Percentiles rank a stretch among this genome's conserved stretches.
Evolutionary conservation across 805 yeast genomes (phyloP).

Genomic region (Wickerhamiella cacticola): DNA sequence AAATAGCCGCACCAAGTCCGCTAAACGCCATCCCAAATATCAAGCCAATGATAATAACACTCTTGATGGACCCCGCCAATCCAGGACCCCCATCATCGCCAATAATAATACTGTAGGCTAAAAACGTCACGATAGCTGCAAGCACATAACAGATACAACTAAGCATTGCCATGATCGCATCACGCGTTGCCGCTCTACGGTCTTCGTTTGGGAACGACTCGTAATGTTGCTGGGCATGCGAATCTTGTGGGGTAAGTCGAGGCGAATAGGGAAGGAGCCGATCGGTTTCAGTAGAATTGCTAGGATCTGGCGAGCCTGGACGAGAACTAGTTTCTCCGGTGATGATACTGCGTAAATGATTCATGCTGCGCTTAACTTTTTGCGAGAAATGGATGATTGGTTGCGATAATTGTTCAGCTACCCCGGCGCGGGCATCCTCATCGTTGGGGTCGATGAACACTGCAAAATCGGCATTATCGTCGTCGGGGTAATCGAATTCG

Average conservation of each 20-base stretch:
- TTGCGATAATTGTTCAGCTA: constrained; percentile 26
- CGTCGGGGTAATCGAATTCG: constrained; percentile 55
- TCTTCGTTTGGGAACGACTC: constrained; percentile 14
- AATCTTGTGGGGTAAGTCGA: constrained; percentile 12
- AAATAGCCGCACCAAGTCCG: constrained; percentile 36
- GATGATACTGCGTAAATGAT: constrained; percentile 11
- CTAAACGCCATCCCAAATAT: constrained; percentile 34
- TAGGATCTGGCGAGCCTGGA: constrained; percentile 4
- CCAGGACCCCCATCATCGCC: constrained; percentile 25
- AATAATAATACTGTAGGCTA: constrained; percentile 35
- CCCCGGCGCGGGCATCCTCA: constrained; percentile 25
- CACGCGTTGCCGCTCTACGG: constrained; percentile 26
- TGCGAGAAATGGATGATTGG: constrained; percentile 24
- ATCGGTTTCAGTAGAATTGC: constrained; percentile 14
- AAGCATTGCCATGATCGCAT: constrained; percentile 35
- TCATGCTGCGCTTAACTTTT: constrained; percentile 20
- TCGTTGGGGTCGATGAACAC: constrained; percentile 26
- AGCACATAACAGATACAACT: constrained; percentile 33
- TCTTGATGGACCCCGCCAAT: constrained; percentile 23
- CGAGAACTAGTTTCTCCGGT: constrained; percentile 14
- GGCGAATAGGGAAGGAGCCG: constrained; percentile 16
- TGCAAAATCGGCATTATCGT: constrained; percentile 26
- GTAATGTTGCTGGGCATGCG: constrained; percentile 14
- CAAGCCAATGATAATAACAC: constrained; percentile 33
- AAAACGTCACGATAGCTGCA: constrained; percentile 29